Conservation (phyloP, 1,284 basidiomycete species). For the Gymnopus androsaceus region DNA sequence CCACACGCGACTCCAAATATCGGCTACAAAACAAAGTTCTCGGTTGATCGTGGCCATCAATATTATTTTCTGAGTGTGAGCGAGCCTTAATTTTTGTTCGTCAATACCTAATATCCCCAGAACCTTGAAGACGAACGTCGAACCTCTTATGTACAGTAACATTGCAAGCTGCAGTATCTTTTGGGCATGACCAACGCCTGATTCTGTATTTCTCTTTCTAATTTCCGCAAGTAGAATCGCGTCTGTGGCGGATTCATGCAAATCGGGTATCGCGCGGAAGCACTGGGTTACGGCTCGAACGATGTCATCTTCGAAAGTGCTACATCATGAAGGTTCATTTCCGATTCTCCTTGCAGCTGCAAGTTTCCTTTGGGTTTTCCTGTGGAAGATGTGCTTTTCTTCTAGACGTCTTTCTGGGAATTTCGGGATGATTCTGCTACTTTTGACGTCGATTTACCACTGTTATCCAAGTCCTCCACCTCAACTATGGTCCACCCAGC, state of each 20-base stretch:
- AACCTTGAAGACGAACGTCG: too few species aligned
- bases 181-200: too few species aligned
- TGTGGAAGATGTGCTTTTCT: not conserved
- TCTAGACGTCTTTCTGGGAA: too few species aligned
- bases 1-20: too few species aligned
- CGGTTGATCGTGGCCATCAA: too few species aligned
- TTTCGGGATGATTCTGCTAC: too few species aligned
- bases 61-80: too few species aligned
- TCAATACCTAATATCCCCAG: too few species aligned
- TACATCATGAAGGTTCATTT: not conserved
- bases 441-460: not conserved
- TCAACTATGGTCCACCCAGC: not conserved
- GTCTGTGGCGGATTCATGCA: not conserved
- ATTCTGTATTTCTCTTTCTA: not conserved
- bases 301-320: not conserved
- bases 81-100: too few species aligned
- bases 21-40: too few species aligned
- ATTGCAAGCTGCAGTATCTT: too few species aligned
- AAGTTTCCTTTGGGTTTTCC: not conserved
- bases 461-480: not conserved
- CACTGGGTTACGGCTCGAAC: not conserved
- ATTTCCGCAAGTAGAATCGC: not conserved
- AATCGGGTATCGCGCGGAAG: not conserved
- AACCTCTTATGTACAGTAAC: too few species aligned
- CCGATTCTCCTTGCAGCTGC: not conserved